Percentiles rank a stretch among this genome's conserved stretches.
phyloP scores from a whole-genome alignment of 148 eudicot genomes.

The Camellia sinensis region DNA sequence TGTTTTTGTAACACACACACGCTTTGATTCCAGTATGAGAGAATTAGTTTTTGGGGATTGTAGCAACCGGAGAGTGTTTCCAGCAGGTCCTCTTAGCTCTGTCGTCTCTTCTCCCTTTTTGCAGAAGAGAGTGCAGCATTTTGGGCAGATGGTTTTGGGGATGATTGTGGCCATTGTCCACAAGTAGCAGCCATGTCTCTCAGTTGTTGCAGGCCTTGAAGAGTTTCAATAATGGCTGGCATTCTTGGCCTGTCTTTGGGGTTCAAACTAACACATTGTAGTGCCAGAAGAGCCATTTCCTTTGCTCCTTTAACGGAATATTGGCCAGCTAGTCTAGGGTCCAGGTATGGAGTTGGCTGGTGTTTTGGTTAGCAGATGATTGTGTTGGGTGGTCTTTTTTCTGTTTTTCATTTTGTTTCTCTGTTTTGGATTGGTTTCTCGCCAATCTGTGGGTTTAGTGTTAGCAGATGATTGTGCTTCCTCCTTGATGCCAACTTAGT shows the following conservation, averaged over 20 bases:
- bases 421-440: too few species aligned
- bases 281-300: conserved; percentile 72
- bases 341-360: too few species aligned
- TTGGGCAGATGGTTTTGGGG: conserved; percentile 30
- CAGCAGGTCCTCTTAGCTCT: conserved; percentile 19
- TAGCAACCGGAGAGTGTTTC: conserved; percentile 51
- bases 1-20: not conserved
- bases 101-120: conserved; percentile 30
- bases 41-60: conserved; percentile 26
- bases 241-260: conserved; percentile 88
- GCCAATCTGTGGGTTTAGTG: too few species aligned
- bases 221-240: conserved; percentile 68
- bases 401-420: too few species aligned
- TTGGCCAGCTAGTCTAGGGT: conserved; percentile 78
- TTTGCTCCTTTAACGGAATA: conserved; percentile 91
- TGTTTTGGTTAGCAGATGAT: too few species aligned
- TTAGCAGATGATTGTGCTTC: too few species aligned
- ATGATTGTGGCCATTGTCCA: conserved; percentile 66
- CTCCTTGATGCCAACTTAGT: too few species aligned
- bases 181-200: conserved; percentile 80
- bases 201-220: conserved; percentile 54
- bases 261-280: conserved; percentile 67
- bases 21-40: not conserved
- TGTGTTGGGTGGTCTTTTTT: too few species aligned
- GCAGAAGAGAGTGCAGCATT: conserved; percentile 12